A percentile compares a stretch with the other conserved stretches of the same genome.
Evolutionary conservation across 768 basidiomycete genomes (phyloP).

Genomic region (Xerocomellus dryophilus): DNA sequence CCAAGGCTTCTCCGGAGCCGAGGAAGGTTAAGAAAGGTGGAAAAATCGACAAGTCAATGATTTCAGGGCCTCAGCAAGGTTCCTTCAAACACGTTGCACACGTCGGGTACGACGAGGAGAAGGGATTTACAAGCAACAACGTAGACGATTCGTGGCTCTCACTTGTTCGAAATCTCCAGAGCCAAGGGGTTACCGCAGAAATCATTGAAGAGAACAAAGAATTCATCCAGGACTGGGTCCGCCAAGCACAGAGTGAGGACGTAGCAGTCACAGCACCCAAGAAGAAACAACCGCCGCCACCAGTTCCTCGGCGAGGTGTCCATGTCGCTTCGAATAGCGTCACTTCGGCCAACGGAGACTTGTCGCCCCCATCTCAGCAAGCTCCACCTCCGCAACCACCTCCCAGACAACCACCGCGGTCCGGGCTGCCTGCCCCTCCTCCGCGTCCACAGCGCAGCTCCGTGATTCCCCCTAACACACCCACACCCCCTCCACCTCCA

Average conservation of each 20-base stretch:
- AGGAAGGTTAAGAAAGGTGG: conserved; percentile 62
- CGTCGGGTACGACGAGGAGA: conserved; percentile 89
- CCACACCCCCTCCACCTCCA: conserved; percentile 31
- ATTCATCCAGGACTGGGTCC: conserved; percentile 84
- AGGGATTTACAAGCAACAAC: conserved; percentile 80
- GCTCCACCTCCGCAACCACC: conserved; percentile 35
- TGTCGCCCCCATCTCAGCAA: conserved; percentile 31
- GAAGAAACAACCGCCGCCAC: conserved; percentile 32
- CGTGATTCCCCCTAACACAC: conserved; percentile 26
- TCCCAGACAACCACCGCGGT: conserved; percentile 30
- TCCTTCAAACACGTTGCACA: conserved; percentile 91
- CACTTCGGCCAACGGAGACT: conserved; percentile 20
- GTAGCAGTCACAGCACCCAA: conserved; percentile 41
- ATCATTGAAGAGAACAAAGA: conserved; percentile 77
- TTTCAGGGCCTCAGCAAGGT: conserved; percentile 74
- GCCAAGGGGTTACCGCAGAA: conserved; percentile 61
- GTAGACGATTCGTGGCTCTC: conserved; percentile 90
- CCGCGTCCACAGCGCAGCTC: conserved; percentile 27
- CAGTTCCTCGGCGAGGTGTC: conserved; percentile 32
- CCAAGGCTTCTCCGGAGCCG: conserved; percentile 50
- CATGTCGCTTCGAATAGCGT: conserved; percentile 27
- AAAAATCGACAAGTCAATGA: conserved; percentile 89
- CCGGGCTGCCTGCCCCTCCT: conserved; percentile 11
- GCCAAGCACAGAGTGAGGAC: conserved; percentile 38
- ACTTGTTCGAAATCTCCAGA: conserved; percentile 63